phyloP scores from a whole-genome alignment of 352 stramenopile genomes.

The Phytophthora pluvialis region DNA sequence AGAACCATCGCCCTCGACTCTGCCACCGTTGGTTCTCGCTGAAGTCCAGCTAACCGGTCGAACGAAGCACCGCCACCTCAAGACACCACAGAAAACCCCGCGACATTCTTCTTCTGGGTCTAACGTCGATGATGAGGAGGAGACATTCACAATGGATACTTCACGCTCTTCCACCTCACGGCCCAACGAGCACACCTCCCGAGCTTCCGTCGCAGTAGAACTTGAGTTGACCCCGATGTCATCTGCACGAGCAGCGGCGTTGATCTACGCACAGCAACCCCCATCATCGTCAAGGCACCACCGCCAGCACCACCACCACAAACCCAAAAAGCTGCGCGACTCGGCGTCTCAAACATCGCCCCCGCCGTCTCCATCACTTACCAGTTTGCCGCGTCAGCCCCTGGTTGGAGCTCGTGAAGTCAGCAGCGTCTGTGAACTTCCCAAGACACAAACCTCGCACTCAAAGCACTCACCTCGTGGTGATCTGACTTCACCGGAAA shows the following conservation, averaged over 20 bases:
- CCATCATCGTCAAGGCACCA: slow-evolving; percentile 16
- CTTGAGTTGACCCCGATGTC: slow-evolving; percentile 33
- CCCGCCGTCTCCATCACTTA: slow-evolving; percentile 15
- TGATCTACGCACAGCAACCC: slow-evolving; percentile 37
- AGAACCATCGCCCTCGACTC: neutral
- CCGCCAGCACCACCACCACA: slow-evolving; percentile 21
- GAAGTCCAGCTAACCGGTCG: slow-evolving; percentile 8
- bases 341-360: slow-evolving; percentile 28
- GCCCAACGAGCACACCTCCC: slow-evolving; percentile 12
- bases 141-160: slow-evolving; percentile 7
- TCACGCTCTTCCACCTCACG: slow-evolving; percentile 12
- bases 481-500: slow-evolving; percentile 3
- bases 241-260: slow-evolving; percentile 35
- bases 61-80: slow-evolving; percentile 19
- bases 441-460: slow-evolving; percentile 6
- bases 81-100: slow-evolving; percentile 17
- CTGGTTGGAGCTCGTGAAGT: slow-evolving; percentile 3
- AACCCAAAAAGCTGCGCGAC: slow-evolving; percentile 26
- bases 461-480: slow-evolving; percentile 20
- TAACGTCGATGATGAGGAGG: neutral
- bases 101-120: neutral
- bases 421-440: slow-evolving; percentile 8
- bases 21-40: slow-evolving; percentile 32
- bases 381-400: slow-evolving; percentile 1
- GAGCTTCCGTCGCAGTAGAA: slow-evolving; percentile 4